phyloP scores from a whole-genome alignment of 73 alveolate genomes.

The Paramecium bursaria region DNA sequence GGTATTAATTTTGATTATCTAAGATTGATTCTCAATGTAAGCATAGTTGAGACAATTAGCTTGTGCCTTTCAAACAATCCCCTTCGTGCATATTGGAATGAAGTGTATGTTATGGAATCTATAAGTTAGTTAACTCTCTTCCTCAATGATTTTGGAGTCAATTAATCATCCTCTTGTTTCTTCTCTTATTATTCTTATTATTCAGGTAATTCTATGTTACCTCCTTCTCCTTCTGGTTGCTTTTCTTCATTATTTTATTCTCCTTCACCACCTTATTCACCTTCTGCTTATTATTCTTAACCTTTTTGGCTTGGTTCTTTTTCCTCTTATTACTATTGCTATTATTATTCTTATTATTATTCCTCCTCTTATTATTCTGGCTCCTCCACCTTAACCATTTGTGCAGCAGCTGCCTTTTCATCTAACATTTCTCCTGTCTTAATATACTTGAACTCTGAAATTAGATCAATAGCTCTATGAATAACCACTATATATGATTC shows the following conservation, averaged over 20 bases:
- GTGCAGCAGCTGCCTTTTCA: constrained; percentile 69
- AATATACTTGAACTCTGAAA: constrained; percentile 80
- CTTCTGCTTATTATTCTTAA: constrained; percentile 69
- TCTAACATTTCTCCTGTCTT: constrained; percentile 63
- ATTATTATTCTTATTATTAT: constrained; percentile 9
- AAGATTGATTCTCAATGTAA: constrained; percentile 91
- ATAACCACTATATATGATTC: constrained; percentile 73
- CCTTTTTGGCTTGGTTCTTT: constrained; percentile 71
- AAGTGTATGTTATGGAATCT: constrained; percentile 70
- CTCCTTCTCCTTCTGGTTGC: constrained; percentile 72
- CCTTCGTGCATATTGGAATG: constrained; percentile 92
- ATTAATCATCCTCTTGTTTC: constrained; percentile 88
- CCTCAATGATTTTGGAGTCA: constrained; percentile 80
- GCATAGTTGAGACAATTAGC: constrained; percentile 98
- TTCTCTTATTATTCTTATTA: constrained; percentile 70
- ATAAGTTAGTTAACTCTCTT: constrained; percentile 80
- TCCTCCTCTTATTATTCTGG: constrained; percentile 67
- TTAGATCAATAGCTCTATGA: constrained; percentile 82
- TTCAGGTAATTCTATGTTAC: constrained; percentile 53
- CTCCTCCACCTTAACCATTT: constrained; percentile 69
- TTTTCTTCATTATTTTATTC: constrained; percentile 69
- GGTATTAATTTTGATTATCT: constrained; percentile 89
- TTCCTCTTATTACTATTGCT: constrained; percentile 57
- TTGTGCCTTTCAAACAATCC: constrained; percentile 99
- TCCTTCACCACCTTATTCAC: constrained; percentile 67